phyloP scores from a whole-genome alignment of 306 rosid species.

The Sicyos baderoa region DNA sequence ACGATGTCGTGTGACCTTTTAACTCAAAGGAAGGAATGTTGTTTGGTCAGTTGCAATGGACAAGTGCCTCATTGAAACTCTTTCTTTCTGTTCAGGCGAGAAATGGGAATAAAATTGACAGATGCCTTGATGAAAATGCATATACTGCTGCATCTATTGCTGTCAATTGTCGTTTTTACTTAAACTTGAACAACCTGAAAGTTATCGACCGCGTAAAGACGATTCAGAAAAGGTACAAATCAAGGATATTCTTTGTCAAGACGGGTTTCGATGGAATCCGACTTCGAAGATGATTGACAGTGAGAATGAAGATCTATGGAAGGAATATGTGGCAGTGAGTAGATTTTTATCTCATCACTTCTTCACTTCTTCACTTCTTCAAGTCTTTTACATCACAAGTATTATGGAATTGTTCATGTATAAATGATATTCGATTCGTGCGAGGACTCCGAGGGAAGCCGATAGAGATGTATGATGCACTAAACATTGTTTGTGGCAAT shows the following conservation, averaged over 20 bases:
- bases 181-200: constrained; percentile 70
- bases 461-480: constrained; percentile 72
- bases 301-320: constrained; percentile 58
- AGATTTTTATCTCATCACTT: neutral
- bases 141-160: constrained; percentile 70
- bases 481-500: constrained; percentile 75
- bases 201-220: constrained; percentile 71
- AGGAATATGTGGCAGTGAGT: constrained; percentile 55
- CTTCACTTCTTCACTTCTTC: neutral
- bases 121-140: constrained; percentile 72
- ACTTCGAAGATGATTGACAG: constrained; percentile 51
- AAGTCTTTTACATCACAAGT: no score
- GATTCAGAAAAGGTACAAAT: constrained; percentile 69
- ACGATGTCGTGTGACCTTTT: constrained; percentile 59
- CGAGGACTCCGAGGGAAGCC: constrained; percentile 49
- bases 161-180: constrained; percentile 53
- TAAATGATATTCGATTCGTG: constrained; percentile 24
- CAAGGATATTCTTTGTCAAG: constrained; percentile 55
- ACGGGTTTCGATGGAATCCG: constrained; percentile 69
- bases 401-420: constrained; percentile 11
- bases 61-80: constrained; percentile 62
- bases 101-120: constrained; percentile 65
- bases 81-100: constrained; percentile 65
- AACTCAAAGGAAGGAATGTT: constrained; percentile 71
- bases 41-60: constrained; percentile 82